Base-by-base conservation (phyloP, 2,329 filamentous ascomycete genomes). In the Blastomyces gilchristii region DNA sequence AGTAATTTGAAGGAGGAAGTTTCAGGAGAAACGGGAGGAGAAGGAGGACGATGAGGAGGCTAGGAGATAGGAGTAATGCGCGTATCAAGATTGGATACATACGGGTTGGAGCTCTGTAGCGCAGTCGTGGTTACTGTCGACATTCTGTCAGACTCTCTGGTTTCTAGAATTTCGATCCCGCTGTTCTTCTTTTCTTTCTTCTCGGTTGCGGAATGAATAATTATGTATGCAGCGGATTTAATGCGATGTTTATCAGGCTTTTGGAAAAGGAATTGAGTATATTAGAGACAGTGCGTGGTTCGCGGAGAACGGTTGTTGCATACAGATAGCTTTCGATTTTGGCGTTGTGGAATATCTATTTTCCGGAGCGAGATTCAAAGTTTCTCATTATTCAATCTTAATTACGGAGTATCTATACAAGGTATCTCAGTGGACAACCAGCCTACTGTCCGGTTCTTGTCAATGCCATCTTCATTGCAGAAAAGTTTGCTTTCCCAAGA, bases 71-170 rank as follows among this genome's bases (percentile, higher is more conserved):
- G n/a, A 49, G 37, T 43, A 52, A 54, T 31, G 28, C 28, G 28
- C 52, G 52, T 16, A 18, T n/a, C 52, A 54, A 34, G 50, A 34
- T 18, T 16, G 43, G n/a, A 34, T 53, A 75, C 80, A 68, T 74
- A 84, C 77, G 88, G 87, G 67, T 87, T 84, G 62, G 86, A 88
- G 76, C 89, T 92, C 76, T 93, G 88, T 59, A 91, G 83, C 67
- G 87, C 85, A 50, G 84, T 83, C 49, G 83, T 78, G n/a, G 90
- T 89, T 71, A 94, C 88, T 25, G 91, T 94, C 63, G 91, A 92
- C 91, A 96, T 96, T 41, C 18, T 58, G 18, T 11, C 31, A 18
- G 16, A 22, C 50, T 31, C 25, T 31, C 14, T 12, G 22, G 11
- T 49, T 4, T 25, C 18, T 7, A 37, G 9, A 39, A 37, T 3